Conservation (phyloP, 2,329 filamentous ascomycete species). For the Xylogone sp. region DNA sequence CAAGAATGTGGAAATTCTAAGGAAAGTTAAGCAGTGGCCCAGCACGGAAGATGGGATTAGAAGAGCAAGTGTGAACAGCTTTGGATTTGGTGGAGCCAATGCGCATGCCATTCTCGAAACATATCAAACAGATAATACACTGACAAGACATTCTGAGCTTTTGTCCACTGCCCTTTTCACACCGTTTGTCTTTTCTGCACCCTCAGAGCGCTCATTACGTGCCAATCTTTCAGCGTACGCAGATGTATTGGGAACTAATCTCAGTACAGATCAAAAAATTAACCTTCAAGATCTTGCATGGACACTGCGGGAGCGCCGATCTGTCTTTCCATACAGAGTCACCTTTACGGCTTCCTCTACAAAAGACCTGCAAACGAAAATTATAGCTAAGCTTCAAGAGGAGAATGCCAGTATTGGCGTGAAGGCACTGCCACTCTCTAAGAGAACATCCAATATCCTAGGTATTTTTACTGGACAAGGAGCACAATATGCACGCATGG, state of each 20-base stretch:
- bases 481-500: constrained; percentile 13
- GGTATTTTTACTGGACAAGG: constrained; percentile 15
- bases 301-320: constrained; percentile 4
- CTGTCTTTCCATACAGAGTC: neutral
- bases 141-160: no score
- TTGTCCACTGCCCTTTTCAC: no score
- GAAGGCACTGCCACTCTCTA: no score
- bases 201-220: no score
- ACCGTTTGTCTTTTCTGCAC: no score
- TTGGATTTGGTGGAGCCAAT: constrained; percentile 31
- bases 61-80: constrained; percentile 20
- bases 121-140: no score
- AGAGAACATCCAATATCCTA: constrained; percentile 3
- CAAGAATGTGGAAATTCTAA: no score
- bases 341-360: constrained; percentile 5
- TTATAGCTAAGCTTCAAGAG: constrained; percentile 4
- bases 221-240: no score
- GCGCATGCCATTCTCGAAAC: constrained; percentile 32
- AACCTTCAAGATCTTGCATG: constrained; percentile 5
- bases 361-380: constrained; percentile 5
- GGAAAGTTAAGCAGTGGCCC: no score
- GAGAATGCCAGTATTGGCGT: neutral
- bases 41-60: constrained; percentile 11
- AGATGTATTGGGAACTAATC: no score
- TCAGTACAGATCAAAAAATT: no score